Percentiles rank a stretch among this genome's conserved stretches.
Evolutionary conservation across 2,329 filamentous ascomycete genomes (phyloP).

Genomic region (Curvularia eragrostidis): DNA sequence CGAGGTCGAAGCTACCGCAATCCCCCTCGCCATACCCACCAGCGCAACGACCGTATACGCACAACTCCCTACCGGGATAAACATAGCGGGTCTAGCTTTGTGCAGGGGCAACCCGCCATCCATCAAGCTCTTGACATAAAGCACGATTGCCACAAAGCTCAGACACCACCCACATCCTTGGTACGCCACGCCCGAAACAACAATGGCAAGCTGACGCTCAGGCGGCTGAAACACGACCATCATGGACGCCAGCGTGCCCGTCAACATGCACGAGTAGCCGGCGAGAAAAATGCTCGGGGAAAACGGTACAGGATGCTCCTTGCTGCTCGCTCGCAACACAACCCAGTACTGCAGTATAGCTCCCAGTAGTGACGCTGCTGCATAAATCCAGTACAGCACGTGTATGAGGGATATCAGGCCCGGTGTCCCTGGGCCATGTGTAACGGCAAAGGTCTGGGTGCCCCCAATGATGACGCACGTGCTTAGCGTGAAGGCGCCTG

Average conservation of each 20-base stretch:
- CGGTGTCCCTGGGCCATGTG: constrained; percentile 37
- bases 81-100: constrained; percentile 70
- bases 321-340: constrained; percentile 63
- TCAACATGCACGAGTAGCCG: constrained; percentile 72
- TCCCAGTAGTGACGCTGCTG: constrained; percentile 42
- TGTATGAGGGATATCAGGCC: constrained; percentile 48
- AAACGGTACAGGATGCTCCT: constrained; percentile 67
- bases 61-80: constrained; percentile 74
- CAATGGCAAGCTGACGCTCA: constrained; percentile 62
- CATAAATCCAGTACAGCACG: constrained; percentile 53
- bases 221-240: constrained; percentile 66
- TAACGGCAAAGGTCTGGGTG: constrained; percentile 44
- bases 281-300: constrained; percentile 75
- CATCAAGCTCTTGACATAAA: constrained; percentile 71
- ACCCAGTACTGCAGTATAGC: constrained; percentile 62
- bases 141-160: constrained; percentile 70
- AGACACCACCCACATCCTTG: constrained; percentile 73
- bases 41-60: constrained; percentile 74
- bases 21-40: constrained; percentile 67
- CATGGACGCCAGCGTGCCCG: constrained; percentile 71
- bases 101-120: constrained; percentile 65
- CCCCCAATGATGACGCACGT: constrained; percentile 48
- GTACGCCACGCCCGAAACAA: constrained; percentile 69
- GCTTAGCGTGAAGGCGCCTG: constrained; percentile 51
- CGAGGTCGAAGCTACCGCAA: constrained; percentile 39